Conservation (phyloP, 1,284 basidiomycete genomes). For the Stygiomarasmius scandens region DNA sequence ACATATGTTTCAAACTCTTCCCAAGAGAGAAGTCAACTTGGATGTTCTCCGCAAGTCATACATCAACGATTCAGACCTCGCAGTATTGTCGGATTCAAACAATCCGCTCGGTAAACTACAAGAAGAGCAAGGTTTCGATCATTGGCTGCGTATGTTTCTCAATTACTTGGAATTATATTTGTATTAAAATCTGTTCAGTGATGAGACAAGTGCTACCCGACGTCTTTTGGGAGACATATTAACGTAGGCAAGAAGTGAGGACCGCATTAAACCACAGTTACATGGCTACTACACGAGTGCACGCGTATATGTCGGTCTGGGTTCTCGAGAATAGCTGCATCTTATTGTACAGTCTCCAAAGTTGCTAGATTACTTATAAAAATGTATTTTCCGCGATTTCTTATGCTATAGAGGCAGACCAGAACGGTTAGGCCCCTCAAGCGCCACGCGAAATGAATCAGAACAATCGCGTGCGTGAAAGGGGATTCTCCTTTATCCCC, state of each 20-base stretch:
- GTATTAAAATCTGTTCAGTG: slow-evolving; percentile 35
- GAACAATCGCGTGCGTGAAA: no score
- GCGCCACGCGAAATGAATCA: no score
- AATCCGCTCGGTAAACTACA: slow-evolving; percentile 69
- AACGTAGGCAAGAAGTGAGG: no score
- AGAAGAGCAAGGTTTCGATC: slow-evolving; percentile 58
- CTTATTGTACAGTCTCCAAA: no score
- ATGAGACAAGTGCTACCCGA: slow-evolving; percentile 64
- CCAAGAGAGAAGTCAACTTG: slow-evolving; percentile 57
- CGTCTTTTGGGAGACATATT: slow-evolving; percentile 67
- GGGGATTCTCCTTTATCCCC: not conserved
- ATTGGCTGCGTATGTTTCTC: slow-evolving; percentile 71
- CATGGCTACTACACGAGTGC: no score
- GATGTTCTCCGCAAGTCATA: slow-evolving; percentile 45
- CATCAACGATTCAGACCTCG: slow-evolving; percentile 30
- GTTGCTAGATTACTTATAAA: no score
- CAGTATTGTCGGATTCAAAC: slow-evolving; percentile 56
- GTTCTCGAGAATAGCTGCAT: no score
- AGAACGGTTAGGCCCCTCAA: no score
- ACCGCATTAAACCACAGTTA: not conserved
- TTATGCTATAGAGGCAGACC: no score
- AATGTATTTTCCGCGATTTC: no score
- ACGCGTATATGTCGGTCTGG: no score
- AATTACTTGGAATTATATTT: slow-evolving; percentile 9
- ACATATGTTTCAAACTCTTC: slow-evolving; percentile 47